A percentile compares a stretch with the other conserved stretches of the same genome.
Evolutionary conservation across 306 rosid species (phyloP).

Genomic region (Vigna hirtella): DNA sequence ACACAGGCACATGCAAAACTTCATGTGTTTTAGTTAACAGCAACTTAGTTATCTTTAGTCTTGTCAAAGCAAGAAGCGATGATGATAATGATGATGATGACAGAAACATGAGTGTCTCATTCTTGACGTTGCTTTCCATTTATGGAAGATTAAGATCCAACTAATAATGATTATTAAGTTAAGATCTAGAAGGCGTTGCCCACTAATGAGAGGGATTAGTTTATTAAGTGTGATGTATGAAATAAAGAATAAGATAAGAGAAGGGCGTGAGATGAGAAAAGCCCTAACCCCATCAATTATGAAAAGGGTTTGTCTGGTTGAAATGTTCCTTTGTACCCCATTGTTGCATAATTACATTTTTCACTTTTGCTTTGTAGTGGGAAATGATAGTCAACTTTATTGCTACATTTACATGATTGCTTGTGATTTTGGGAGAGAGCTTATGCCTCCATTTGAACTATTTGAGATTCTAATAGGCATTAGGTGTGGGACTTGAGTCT

Average conservation of each 20-base stretch:
- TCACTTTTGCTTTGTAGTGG: constrained; percentile 86
- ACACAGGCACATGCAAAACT: constrained; percentile 86
- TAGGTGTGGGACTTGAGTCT: constrained; percentile 32
- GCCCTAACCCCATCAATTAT: constrained; percentile 59
- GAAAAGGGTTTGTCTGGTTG: constrained; percentile 72
- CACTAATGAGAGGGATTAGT: constrained; percentile 4
- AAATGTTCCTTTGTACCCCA: constrained; percentile 69
- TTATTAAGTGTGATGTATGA: constrained; percentile 7
- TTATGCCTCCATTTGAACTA: constrained; percentile 57
- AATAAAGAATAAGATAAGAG: constrained; percentile 20
- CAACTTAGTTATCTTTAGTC: constrained; percentile 65
- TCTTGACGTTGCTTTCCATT: constrained; percentile 62
- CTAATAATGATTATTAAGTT: constrained; percentile 50
- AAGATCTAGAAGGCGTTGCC: constrained; percentile 31
- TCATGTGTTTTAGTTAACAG: constrained; percentile 61
- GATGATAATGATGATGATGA: constrained; percentile 50
- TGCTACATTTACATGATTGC: constrained; percentile 64
- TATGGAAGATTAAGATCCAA: constrained; percentile 71
- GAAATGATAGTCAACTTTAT: constrained; percentile 78
- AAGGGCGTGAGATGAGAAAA: not conserved
- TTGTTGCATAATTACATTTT: constrained; percentile 63
- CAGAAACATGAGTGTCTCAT: constrained; percentile 60
- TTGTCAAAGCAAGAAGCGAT: constrained; percentile 57
- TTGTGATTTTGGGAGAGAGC: constrained; percentile 62
- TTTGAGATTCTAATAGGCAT: constrained; percentile 54